Conservation (phyloP, 2,329 filamentous ascomycete species). For the Ceratocystis variospora region DNA sequence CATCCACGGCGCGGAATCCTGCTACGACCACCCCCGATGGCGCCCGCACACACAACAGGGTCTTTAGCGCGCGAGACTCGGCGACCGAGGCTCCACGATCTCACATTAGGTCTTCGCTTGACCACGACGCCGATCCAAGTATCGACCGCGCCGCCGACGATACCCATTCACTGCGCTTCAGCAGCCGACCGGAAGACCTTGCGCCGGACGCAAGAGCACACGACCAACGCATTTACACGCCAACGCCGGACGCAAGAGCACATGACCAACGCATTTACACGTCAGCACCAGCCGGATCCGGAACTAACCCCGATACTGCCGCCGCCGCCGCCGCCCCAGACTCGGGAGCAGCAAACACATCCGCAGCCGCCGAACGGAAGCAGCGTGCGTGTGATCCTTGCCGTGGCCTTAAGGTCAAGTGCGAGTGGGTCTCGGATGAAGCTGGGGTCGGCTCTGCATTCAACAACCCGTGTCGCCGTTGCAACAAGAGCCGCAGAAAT, state of each 20-base stretch:
- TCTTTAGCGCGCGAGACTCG: not conserved
- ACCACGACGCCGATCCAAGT: not conserved
- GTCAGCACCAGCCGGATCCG: not conserved
- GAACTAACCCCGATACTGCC: not conserved
- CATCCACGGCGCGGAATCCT: too few relatives aligned
- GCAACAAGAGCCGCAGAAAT: constrained; percentile 61
- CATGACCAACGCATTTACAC: not conserved
- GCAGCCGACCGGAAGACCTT: not conserved
- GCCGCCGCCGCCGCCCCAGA: not conserved
- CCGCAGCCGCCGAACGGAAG: constrained; percentile 43
- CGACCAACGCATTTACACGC: not conserved
- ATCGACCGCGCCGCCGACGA: not conserved
- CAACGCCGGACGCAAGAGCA: not conserved
- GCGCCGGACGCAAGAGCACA: not conserved
- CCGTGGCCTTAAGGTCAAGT: constrained; percentile 67
- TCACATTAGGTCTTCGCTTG: not conserved
- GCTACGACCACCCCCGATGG: not conserved
- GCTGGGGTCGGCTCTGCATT: constrained; percentile 22
- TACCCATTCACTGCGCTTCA: not conserved
- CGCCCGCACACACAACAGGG: not conserved
- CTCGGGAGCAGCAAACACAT: not conserved
- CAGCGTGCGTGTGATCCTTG: constrained; percentile 63
- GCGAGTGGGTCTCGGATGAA: constrained; percentile 56
- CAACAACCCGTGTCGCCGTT: constrained; percentile 57
- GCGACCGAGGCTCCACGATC: not conserved